Conservation (phyloP, 2,329 filamentous ascomycete species). For the Colletotrichum sp. region DNA sequence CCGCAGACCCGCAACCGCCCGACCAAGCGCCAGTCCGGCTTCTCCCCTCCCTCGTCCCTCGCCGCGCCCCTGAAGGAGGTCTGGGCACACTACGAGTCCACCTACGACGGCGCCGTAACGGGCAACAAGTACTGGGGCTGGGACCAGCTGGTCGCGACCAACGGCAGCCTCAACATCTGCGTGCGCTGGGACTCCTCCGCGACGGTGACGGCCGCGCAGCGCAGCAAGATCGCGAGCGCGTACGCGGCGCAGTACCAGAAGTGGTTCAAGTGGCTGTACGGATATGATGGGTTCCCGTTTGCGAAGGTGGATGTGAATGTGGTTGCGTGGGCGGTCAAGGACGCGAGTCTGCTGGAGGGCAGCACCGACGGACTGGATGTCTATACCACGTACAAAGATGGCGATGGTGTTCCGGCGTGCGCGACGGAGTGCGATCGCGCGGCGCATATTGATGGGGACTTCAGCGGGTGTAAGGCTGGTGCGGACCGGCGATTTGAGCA, state of each 20-base stretch:
- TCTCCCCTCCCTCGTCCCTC: conserved; percentile 30
- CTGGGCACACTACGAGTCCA: conserved; percentile 32
- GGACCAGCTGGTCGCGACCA: conserved; percentile 34
- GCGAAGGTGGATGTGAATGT: conserved; percentile 41
- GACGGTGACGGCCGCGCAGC: conserved; percentile 39
- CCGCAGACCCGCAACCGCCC: conserved; percentile 26
- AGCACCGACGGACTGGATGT: conserved; percentile 39
- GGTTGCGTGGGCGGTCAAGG: conserved; percentile 46
- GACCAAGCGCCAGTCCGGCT: conserved; percentile 29
- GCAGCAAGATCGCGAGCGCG: conserved; percentile 37
- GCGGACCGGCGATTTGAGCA: conserved; percentile 45
- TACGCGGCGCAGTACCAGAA: conserved; percentile 39
- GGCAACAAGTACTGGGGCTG: conserved; percentile 36
- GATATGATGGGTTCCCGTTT: conserved; percentile 48
- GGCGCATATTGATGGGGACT: conserved; percentile 46
- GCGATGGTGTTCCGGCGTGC: conserved; percentile 44
- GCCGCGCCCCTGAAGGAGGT: conserved; percentile 28
- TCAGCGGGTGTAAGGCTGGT: conserved; percentile 40
- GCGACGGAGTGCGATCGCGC: conserved; percentile 42
- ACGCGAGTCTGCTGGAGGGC: conserved; percentile 39
- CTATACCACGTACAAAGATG: conserved; percentile 42
- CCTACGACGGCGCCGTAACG: conserved; percentile 26
- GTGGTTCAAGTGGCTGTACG: conserved; percentile 48
- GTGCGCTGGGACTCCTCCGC: conserved; percentile 47
- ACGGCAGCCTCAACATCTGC: conserved; percentile 39